phyloP scores from a whole-genome alignment of 495 filamentous ascomycete genomes.

The Aspergillus panamensis region DNA sequence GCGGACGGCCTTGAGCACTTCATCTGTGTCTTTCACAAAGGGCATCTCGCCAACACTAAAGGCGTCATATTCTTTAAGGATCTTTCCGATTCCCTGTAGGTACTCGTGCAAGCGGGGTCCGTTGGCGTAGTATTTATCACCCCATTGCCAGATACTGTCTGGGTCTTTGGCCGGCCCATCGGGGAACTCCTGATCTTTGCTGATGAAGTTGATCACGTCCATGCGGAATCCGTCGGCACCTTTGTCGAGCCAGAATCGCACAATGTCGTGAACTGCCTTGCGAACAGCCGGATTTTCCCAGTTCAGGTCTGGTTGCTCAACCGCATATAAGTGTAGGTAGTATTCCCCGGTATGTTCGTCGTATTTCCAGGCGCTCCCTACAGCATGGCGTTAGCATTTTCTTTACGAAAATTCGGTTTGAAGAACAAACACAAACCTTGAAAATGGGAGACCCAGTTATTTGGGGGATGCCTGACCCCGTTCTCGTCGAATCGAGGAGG shows the following conservation, averaged over 20 bases:
- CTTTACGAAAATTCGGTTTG: not conserved
- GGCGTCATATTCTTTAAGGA: conserved; percentile 64
- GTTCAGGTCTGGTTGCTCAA: conserved; percentile 69
- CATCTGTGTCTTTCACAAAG: conserved; percentile 52
- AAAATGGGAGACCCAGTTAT: conserved; percentile 64
- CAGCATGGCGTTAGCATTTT: not conserved
- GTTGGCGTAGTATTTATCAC: conserved; percentile 56
- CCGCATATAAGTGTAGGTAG: conserved; percentile 65
- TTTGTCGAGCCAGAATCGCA: conserved; percentile 70
- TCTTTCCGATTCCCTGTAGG: conserved; percentile 56
- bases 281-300: conserved; percentile 64
- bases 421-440: conserved; percentile 36
- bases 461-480: conserved; percentile 62
- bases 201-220: conserved; percentile 64
- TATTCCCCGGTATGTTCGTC: conserved; percentile 64
- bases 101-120: conserved; percentile 66
- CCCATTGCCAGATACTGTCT: conserved; percentile 50
- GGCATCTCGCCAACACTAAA: conserved; percentile 73
- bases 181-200: conserved; percentile 57
- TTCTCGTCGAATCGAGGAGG: conserved; percentile 53
- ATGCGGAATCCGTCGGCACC: conserved; percentile 68
- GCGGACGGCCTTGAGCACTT: conserved; percentile 59
- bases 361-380: conserved; percentile 61
- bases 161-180: conserved; percentile 58
- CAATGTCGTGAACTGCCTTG: conserved; percentile 61